A percentile compares a stretch with the other conserved stretches of the same genome.
phyloP scores from a whole-genome alignment of 768 basidiomycete species.

The Filobasidium wieringae region DNA sequence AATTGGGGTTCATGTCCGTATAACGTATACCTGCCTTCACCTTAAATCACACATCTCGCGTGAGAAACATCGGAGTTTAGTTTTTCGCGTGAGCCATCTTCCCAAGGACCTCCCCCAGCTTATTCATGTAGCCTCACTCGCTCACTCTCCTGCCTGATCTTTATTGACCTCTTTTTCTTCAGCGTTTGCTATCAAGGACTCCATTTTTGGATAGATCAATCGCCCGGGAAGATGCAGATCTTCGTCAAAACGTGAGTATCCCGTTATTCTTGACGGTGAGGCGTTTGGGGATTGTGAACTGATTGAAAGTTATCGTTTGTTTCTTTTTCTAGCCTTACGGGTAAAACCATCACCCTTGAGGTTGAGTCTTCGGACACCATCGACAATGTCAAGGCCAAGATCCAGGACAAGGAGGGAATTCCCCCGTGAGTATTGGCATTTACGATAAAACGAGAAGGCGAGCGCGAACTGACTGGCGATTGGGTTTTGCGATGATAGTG shows the following conservation, averaged over 20 bases:
- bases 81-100: too few species aligned
- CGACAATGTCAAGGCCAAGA: slow-evolving; percentile 96
- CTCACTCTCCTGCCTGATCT: too few species aligned
- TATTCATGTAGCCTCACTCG: too few species aligned
- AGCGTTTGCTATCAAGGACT: slow-evolving; percentile 9
- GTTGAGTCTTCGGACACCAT: slow-evolving; percentile 95
- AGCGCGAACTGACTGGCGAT: not conserved
- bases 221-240: slow-evolving; percentile 63
- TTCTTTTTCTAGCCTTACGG: slow-evolving; percentile 62
- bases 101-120: too few species aligned
- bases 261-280: slow-evolving; percentile 3
- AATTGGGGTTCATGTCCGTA: too few species aligned
- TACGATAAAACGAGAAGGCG: not conserved
- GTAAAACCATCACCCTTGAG: slow-evolving; percentile 97
- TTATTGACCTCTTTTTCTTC: too few species aligned
- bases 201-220: slow-evolving; percentile 13
- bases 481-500: slow-evolving; percentile 67
- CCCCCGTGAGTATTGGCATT: slow-evolving; percentile 1
- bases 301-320: not conserved
- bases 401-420: slow-evolving; percentile 92
- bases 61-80: too few species aligned
- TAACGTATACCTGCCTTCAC: too few species aligned
- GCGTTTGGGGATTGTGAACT: slow-evolving; percentile 15
- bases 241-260: slow-evolving; percentile 84
- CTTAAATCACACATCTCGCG: too few species aligned